phyloP scores from a whole-genome alignment of 768 basidiomycete genomes.

The Artomyces pyxidatus region DNA sequence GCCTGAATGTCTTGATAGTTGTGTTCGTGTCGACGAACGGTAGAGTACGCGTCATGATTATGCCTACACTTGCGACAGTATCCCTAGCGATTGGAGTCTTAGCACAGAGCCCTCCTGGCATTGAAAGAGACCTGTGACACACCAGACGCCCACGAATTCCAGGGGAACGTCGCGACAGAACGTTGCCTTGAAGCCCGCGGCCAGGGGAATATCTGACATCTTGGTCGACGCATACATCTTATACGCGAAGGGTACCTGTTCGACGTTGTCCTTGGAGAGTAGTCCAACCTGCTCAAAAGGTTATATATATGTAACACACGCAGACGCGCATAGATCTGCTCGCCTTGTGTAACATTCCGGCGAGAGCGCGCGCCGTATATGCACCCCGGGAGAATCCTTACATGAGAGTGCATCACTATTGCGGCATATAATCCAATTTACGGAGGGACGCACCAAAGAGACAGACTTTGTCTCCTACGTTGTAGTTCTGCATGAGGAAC shows the following conservation, averaged over 20 bases:
- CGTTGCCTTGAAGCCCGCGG: constrained; percentile 62
- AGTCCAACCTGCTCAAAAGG: constrained; percentile 49
- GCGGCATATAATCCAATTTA: neutral
- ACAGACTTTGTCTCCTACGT: constrained; percentile 64
- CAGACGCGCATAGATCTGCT: neutral
- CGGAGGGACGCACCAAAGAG: constrained; percentile 45
- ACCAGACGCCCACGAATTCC: constrained; percentile 82
- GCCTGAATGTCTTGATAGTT: constrained; percentile 63
- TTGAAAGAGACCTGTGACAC: constrained; percentile 10
- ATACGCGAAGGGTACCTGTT: constrained; percentile 71
- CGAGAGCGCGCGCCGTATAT: constrained; percentile 63
- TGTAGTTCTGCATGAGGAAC: constrained; percentile 75
- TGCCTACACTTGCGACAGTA: constrained; percentile 70
- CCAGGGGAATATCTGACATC: constrained; percentile 34
- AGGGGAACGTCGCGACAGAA: constrained; percentile 61
- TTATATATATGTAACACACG: neutral
- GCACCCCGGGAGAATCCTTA: constrained; percentile 72
- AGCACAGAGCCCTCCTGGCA: neutral
- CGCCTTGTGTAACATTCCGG: constrained; percentile 68
- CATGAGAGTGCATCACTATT: constrained; percentile 4
- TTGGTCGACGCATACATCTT: constrained; percentile 55
- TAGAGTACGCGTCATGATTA: constrained; percentile 47
- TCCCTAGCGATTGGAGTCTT: constrained; percentile 46
- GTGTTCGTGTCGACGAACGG: constrained; percentile 62
- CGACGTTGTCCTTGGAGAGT: constrained; percentile 54